Base-by-base conservation (phyloP, 441 rosid species). In the Gossypium schwendimanii region DNA sequence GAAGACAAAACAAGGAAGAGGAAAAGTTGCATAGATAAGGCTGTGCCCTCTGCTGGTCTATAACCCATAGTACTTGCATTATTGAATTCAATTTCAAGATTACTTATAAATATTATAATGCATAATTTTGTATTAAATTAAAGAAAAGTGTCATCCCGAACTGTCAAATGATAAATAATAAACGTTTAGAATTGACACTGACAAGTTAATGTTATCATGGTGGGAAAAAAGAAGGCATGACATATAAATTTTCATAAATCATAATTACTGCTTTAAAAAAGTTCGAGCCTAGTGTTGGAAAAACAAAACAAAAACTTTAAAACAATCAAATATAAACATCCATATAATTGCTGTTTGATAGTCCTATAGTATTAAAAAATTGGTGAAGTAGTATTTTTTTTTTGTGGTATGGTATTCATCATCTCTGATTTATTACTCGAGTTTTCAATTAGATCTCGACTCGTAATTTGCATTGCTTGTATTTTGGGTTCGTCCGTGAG, bases 1-100 rank as follows among this genome's bases (percentile, higher is more conserved):
- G 75, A 47, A 33, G 68, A 72, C 33, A 44, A 61, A 72, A 72
- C 75, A 61, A 72, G 20, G 49, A 72, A 72, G 69, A 61, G 61
- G 20, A 31, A 72, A 72, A 72, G 45, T 39, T 72, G 33, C 2
- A 12, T 17, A 0, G 23, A 44, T 11, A 71, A 47, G 20, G 68
- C 68, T 62, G 69, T 41, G 21, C 20, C 67, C 9, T 41, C 14
- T 17, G 6, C 7, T 12, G 36, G 3, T 23, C 69, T 41, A 20
- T 44, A 45, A 33, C 49, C 36, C 61, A 23, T 9, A 10, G 28
- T 21, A 55, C 60, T 55, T 20, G 11, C 31, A 57, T 21, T 57
- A 57, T 23, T 57, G 14, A 12, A 21, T 55, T 20, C 28, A 11
- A 57, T 2, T 21, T 20, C 26, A 20, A 7, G 2, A 7, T 7